phyloP scores from a whole-genome alignment of 2,329 filamentous ascomycete species.

The Exserohilum turcica region DNA sequence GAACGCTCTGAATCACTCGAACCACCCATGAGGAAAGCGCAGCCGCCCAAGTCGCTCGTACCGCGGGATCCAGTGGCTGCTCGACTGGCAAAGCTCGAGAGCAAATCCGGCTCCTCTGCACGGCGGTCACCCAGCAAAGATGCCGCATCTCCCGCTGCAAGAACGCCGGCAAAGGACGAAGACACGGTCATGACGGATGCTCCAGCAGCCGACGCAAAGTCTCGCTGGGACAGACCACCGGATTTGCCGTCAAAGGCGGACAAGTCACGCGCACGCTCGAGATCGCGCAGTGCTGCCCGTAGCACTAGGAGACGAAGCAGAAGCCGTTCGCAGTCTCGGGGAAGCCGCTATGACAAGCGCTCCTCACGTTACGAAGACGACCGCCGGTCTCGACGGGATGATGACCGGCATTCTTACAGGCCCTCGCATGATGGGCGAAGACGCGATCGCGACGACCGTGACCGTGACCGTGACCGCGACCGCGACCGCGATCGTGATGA shows the following conservation, averaged over 20 bases:
- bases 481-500: constrained; percentile 23
- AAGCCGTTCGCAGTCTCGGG: constrained; percentile 40
- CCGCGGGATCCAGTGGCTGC: constrained; percentile 41
- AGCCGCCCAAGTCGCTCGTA: constrained; percentile 43
- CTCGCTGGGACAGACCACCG: constrained; percentile 36
- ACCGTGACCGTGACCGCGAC: constrained; percentile 20
- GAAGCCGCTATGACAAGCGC: constrained; percentile 38
- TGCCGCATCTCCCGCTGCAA: constrained; percentile 9
- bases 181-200: constrained; percentile 38
- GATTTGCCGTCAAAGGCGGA: constrained; percentile 27
- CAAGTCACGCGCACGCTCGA: constrained; percentile 34
- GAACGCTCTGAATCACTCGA: constrained; percentile 48
- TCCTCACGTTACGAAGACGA: constrained; percentile 32
- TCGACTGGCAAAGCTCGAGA: constrained; percentile 38
- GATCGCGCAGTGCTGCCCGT: constrained; percentile 38
- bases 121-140: constrained; percentile 34
- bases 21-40: constrained; percentile 46
- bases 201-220: constrained; percentile 22
- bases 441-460: constrained; percentile 26
- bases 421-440: constrained; percentile 33
- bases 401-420: constrained; percentile 35
- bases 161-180: constrained; percentile 29
- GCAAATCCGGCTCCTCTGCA: constrained; percentile 33
- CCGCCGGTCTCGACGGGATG: constrained; percentile 30
- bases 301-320: constrained; percentile 37